Base-by-base conservation (phyloP, 139 green algal genomes). In the Volvox africanus region DNA sequence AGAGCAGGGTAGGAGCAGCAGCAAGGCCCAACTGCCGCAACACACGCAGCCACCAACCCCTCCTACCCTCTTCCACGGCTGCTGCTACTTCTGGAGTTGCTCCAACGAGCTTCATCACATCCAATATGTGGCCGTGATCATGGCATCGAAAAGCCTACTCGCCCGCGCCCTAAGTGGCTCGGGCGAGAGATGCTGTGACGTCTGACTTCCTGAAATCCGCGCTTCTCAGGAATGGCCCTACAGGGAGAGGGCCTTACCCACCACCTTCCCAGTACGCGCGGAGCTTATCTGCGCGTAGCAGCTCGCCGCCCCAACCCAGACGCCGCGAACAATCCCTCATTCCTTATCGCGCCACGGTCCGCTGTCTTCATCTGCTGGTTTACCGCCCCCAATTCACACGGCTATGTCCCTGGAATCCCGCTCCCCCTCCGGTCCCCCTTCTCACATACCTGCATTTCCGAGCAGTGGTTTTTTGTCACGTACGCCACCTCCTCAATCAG, bases 401-500 rank as follows among this genome's bases (percentile, higher is more conserved):
- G 21, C 11, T 73, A 28, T 12, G 21, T 73, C 65, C 65, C 65
- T 12, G 2, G 65, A 12, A 28, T 73, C 21, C 65, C 21, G 65
- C 6, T 30, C 21, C 65, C 65, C 11, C 24, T 28, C 65, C 65
- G 21, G 65, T 12, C 2, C 65, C 65, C 21, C 21, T 73, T 28
- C 65, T 73, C 11, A 2, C 65, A 30, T 73, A 89, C 62, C 67
- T 87, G 26, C 61, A 88, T 87, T 18, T 32, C 13, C 0, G 75
- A 28, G 65, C 79, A 21, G 26, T 90, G 77, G 21, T 16, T 36
- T 36, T 69, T 28, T 17, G 24, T 36, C 30, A 87, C 30, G 2
- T 9, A 1, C 26, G 26, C 61, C 26, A 89, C 32, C 69, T 79
- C 61, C 13, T 21, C 35, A 0, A 96, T 36, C n/a, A 97, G 94